Conservation (phyloP, 2,329 filamentous ascomycete genomes). For the Aspergillus tamarii region DNA sequence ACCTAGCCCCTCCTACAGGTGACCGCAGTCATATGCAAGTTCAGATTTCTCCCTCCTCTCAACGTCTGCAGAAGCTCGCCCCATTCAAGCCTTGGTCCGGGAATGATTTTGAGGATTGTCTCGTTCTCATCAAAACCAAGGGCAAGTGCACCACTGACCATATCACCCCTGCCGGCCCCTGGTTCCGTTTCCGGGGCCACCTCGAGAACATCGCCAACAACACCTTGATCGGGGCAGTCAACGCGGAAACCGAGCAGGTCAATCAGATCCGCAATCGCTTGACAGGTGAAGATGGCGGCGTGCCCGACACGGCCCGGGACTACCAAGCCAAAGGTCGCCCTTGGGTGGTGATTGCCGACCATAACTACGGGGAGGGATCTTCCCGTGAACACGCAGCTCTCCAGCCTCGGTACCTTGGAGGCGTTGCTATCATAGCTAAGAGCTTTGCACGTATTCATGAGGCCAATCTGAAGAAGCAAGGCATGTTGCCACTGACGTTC, state of each 20-base stretch:
- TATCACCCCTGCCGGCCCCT: constrained; percentile 38
- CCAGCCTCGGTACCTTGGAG: constrained; percentile 91
- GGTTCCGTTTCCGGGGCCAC: constrained; percentile 98
- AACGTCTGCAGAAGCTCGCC: constrained; percentile 89
- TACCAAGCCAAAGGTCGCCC: constrained; percentile 96
- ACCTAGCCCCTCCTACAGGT: too few species aligned
- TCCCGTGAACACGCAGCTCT: constrained; percentile 96
- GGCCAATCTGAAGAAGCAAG: constrained; percentile 99
- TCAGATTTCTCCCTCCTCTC: constrained; percentile 81
- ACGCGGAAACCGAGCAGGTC: constrained; percentile 91
- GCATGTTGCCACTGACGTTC: constrained; percentile 96
- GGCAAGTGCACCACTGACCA: constrained; percentile 35
- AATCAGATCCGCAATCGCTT: constrained; percentile 96
- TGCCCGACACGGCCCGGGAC: constrained; percentile 91
- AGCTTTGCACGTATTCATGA: constrained; percentile 98
- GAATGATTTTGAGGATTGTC: constrained; percentile 81
- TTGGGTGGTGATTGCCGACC: constrained; percentile 98
- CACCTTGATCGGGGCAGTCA: constrained; percentile 97
- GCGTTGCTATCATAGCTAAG: constrained; percentile 89
- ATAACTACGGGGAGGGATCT: constrained; percentile 98
- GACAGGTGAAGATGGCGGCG: constrained; percentile 80
- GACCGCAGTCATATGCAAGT: constrained; percentile 64
- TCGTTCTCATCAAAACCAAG: constrained; percentile 93
- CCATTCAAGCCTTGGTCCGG: constrained; percentile 90
- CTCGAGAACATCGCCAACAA: constrained; percentile 99